Percentiles rank a stretch among this genome's conserved stretches.
Evolutionary conservation across 2,329 filamentous ascomycete species (phyloP).

Genomic region (Penicillium sp.): DNA sequence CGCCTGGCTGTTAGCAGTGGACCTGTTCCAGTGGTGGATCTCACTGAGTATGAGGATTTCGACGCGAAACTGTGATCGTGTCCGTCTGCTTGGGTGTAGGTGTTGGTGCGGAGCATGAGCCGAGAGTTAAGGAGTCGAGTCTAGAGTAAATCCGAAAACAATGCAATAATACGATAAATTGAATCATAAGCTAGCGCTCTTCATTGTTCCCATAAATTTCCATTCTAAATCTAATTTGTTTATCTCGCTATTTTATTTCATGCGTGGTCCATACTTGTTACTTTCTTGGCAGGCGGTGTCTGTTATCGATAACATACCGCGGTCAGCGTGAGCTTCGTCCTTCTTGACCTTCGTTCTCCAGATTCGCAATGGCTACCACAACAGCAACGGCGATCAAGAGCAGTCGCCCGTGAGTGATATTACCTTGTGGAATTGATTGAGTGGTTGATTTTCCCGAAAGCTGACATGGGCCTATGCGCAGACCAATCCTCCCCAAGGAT

Average conservation of each 20-base stretch:
- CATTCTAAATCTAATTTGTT: too few species aligned
- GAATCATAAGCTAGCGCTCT: too few species aligned
- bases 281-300: constrained; percentile 4
- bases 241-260: too few species aligned
- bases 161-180: too few species aligned
- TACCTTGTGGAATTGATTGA: background rate
- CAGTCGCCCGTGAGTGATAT: constrained; percentile 54
- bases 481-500: constrained; percentile 68
- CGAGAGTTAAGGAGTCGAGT: constrained; percentile 11
- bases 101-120: constrained; percentile 9
- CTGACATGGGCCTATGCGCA: constrained; percentile 26
- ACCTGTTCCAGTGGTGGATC: constrained; percentile 63
- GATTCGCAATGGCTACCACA: constrained; percentile 70
- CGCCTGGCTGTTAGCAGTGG: constrained; percentile 66
- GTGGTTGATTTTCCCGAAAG: background rate
- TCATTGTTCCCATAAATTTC: too few species aligned
- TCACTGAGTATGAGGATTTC: constrained; percentile 79
- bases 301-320: constrained; percentile 14
- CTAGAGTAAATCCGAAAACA: constrained; percentile 1
- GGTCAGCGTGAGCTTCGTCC: constrained; percentile 1
- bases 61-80: constrained; percentile 66
- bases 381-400: constrained; percentile 70
- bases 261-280: constrained; percentile 1
- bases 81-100: background rate
- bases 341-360: background rate